A percentile compares a stretch with the other conserved stretches of the same genome.
These are phyloP conservation scores for Coffea canephora DNA, from an alignment of 257 asterid genomes.

Conservation along the genomic window DNA sequence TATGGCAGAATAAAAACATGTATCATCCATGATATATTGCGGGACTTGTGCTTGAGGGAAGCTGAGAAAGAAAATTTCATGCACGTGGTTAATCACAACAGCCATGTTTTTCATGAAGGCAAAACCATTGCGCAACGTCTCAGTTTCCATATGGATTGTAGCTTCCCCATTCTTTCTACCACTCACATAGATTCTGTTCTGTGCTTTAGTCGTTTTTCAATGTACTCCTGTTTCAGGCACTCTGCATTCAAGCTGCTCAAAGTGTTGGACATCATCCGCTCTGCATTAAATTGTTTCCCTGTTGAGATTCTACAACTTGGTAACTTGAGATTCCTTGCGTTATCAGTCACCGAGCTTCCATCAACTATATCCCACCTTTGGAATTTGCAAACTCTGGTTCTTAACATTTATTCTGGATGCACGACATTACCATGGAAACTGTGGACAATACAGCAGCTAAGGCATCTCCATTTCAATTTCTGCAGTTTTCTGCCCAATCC, in stretches of 20 bases:
- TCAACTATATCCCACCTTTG: background rate
- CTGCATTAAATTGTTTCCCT: background rate
- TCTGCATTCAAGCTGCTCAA: slow-evolving; percentile 30
- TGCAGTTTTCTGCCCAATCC: slow-evolving; percentile 18
- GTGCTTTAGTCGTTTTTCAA: background rate
- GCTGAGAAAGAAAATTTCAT: slow-evolving; percentile 30
- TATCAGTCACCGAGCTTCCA: slow-evolving; percentile 22
- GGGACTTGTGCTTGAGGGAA: slow-evolving; percentile 31
- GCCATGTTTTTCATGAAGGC: no score
- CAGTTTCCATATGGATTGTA: background rate
- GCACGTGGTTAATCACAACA: background rate
- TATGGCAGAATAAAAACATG: slow-evolving; percentile 28
- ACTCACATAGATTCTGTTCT: background rate
- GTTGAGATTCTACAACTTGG: background rate
- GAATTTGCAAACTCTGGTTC: slow-evolving; percentile 8
- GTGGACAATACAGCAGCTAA: slow-evolving; percentile 23
- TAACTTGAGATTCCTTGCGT: slow-evolving; percentile 17
- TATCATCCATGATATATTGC: slow-evolving; percentile 33
- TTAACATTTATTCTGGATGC: background rate
- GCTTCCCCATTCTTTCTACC: slow-evolving; percentile 11
- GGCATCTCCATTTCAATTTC: slow-evolving; percentile 27
- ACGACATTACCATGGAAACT: slow-evolving; percentile 24
- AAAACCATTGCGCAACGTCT: background rate
- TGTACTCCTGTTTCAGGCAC: no score
- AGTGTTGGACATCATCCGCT: background rate